Percentiles rank a stretch among this genome's conserved stretches.
Conservation (phyloP, 768 basidiomycete genomes). For the Russula olivacea region DNA sequence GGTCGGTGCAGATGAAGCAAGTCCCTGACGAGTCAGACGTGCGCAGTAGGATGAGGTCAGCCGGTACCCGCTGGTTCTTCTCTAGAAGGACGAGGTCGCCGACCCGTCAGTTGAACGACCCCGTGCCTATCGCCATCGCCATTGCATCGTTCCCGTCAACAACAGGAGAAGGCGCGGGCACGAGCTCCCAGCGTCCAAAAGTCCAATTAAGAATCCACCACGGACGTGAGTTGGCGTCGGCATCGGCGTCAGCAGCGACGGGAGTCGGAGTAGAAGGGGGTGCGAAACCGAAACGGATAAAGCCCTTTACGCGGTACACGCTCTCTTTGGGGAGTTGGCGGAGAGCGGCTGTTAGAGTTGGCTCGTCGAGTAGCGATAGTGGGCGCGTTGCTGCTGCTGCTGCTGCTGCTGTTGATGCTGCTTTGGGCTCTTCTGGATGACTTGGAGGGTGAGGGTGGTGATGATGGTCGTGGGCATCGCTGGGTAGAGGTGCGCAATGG, state of each 20-base stretch:
- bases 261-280: not conserved
- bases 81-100: no score
- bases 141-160: constrained; percentile 22
- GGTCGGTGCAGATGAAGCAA: no score
- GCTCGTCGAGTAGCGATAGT: constrained; percentile 32
- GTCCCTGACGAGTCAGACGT: no score
- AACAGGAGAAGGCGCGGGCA: constrained; percentile 27
- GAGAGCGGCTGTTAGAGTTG: constrained; percentile 44
- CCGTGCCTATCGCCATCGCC: constrained; percentile 26
- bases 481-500: constrained; percentile 35
- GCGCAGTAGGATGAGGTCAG: no score
- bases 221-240: not conserved
- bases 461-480: constrained; percentile 3
- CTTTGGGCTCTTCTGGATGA: not conserved
- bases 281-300: constrained; percentile 45
- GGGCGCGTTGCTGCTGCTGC: not conserved
- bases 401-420: no score
- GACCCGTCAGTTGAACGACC: constrained; percentile 62
- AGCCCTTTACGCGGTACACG: constrained; percentile 84
- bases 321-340: constrained; percentile 54
- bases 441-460: not conserved
- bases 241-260: constrained; percentile 28
- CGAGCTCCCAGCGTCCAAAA: constrained; percentile 77
- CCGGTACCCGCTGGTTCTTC: no score
- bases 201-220: constrained; percentile 83